A percentile compares a stretch with the other conserved stretches of the same genome.
These are phyloP conservation scores for Petunia hybrid DNA, from an alignment of 305 asterid genomes.

Conservation along the genomic window DNA sequence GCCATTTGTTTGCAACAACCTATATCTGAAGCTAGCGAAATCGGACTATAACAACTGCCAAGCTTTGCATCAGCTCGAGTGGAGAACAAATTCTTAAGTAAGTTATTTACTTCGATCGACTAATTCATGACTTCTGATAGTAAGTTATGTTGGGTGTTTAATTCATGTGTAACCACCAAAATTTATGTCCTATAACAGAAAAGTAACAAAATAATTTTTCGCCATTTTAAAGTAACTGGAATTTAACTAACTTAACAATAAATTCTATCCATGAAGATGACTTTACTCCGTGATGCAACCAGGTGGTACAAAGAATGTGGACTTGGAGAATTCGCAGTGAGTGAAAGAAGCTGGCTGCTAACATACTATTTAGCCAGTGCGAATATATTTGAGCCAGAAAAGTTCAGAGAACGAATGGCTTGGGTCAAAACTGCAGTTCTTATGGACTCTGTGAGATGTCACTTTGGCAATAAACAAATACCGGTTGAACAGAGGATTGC, in stretches of 20 bases:
- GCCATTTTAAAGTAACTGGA: no score
- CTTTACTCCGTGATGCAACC: not conserved
- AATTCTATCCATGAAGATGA: no score
- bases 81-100: constrained; percentile 77
- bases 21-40: constrained; percentile 74
- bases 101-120: constrained; percentile 14
- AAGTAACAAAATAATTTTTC: no score
- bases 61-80: constrained; percentile 69
- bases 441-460: constrained; percentile 49
- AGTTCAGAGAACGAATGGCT: constrained; percentile 57
- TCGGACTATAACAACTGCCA: constrained; percentile 79
- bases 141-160: no score
- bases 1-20: constrained; percentile 69
- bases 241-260: no score
- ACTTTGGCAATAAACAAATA: constrained; percentile 37
- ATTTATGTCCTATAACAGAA: not conserved
- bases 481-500: constrained; percentile 44
- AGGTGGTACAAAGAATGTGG: constrained; percentile 69
- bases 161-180: no score
- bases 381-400: constrained; percentile 65
- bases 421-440: constrained; percentile 80
- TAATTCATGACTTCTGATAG: no score
- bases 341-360: constrained; percentile 46
- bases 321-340: constrained; percentile 55
- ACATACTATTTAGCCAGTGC: constrained; percentile 67